Evolutionary conservation across 1,284 basidiomycete genomes (phyloP), one percentile per base, ranked within the genome.

Genomic region (Ustilago loliicola): DNA sequence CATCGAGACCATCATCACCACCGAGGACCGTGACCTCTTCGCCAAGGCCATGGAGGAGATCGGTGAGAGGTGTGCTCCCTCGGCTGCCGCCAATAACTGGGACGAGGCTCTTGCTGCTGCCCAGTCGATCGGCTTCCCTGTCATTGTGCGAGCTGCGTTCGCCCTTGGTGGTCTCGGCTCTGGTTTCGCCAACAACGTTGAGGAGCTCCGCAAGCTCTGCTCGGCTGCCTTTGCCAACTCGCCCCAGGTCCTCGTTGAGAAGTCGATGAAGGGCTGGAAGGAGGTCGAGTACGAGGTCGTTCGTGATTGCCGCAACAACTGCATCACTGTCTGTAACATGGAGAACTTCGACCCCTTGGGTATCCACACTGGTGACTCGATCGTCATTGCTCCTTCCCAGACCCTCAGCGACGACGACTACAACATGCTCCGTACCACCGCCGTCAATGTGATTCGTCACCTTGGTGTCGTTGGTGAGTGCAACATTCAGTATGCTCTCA

Each of bases 311-410:
- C 90, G 94, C 80, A 93, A 98, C 87, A 97, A 97, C 87, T 98
- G 96, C 86, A 98, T 98, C 88, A 98, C 95, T 1, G 96, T 98
- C 76, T 99, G 97, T 88, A 99, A 99, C 89, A 98, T 99, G 96
- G 96, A 98, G 94, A 98, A 98, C 89, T 99, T 99, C 83, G 96
- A 98, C 87, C 96, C 97, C 42, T 90, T 99, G 42, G 97, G 96
- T 77, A 98, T 98, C 83, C 97, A 99, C 87, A 99, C 96, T 0
- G 96, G 97, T 76, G 96, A 99, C 87, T 98, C 96, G n/a, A 98
- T 99, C 82, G 96, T 99, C 81, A 91, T 99, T 45, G 96, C 96
- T 13, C 96, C 97, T 1, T 98, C 95, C 51, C 97, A 99, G 87
- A 98, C 97, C 1, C 91, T 99, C 42, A 74, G 69, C 64, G 83